Evolutionary conservation across 2,329 filamentous ascomycete species (phyloP), one percentile per base, ranked within the genome.

Genomic region (Cladosporium sphaerospermum): DNA sequence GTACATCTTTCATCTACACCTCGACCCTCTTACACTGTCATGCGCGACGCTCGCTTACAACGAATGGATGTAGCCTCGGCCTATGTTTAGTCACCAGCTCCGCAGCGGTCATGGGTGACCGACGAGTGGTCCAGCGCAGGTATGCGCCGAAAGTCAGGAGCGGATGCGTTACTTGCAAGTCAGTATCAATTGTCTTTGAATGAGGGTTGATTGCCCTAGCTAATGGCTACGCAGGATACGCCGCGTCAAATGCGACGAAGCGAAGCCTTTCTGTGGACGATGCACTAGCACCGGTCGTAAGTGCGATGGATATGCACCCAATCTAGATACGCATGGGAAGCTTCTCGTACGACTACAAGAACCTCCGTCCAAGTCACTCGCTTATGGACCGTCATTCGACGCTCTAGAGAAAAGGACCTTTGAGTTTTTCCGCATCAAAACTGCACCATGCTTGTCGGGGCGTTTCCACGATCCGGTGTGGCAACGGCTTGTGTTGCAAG

Each of bases 121-220:
- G 33, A n/a, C 39, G 39, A 33, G 33, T 45, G 28, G 36, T 23
- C 14, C 44, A 47, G n/a, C 28, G 54, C 11, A 56, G 41, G 42
- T 56, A 56, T 46, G 54, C 54, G 13, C 54, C 54, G 1, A 56
- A 56, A n/a, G 53, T 52, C 11, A 45, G 54, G 37, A 58, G 74
- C 6, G 78, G 78, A 11, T 80, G 78, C 64, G 69, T 77, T 53
- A 80, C 78, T 45, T 80, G 78, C 75, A 79, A 79, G 77, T 78
- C 60, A 57, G 76, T 75, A 10, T 16, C n/a, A 1, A 16, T 19
- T 34, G 14, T 3, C 33, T n/a, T 16, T 39, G 19, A 3, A 10
- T 6, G 39, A 10, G 4, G 4, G 13, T 3, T 19, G 36, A 33
- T 8, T 13, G 14, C 33, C 31, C 14, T 54, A 44, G 23, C 16